phyloP scores from a whole-genome alignment of 225 moss, liverwort and hornwort genomes.

The Sphagnum contortum region DNA sequence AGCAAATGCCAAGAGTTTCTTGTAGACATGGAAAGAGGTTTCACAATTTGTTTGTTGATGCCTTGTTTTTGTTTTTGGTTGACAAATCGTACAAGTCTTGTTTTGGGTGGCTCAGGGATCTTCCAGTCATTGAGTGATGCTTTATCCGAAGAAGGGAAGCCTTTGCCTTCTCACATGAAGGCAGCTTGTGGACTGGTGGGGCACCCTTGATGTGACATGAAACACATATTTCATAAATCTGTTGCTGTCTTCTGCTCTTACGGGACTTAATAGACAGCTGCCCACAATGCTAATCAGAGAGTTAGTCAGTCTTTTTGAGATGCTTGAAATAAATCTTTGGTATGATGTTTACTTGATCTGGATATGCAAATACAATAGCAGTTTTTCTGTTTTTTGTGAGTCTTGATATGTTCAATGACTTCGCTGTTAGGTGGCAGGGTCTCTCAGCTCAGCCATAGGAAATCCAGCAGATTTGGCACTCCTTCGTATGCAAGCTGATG shows the following conservation, averaged over 20 bases:
- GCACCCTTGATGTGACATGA: background rate
- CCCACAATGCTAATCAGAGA: too few species aligned
- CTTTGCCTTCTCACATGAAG: constrained; percentile 38
- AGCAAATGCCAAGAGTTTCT: too few species aligned
- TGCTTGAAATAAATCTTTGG: background rate
- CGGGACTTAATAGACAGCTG: too few species aligned
- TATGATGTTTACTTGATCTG: background rate
- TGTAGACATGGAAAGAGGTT: too few species aligned
- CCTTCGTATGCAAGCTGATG: constrained; percentile 53
- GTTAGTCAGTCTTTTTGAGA: too few species aligned
- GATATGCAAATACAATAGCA: background rate
- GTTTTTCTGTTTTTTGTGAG: too few species aligned
- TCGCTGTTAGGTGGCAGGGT: constrained; percentile 27
- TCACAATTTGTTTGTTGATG: too few species aligned
- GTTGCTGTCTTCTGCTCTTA: too few species aligned
- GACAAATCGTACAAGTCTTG: too few species aligned
- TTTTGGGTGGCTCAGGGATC: constrained; percentile 16
- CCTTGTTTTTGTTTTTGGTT: too few species aligned
- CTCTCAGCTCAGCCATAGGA: constrained; percentile 34
- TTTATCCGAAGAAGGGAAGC: constrained; percentile 32
- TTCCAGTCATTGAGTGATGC: constrained; percentile 44
- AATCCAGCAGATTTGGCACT: constrained; percentile 49
- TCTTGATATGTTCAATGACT: too few species aligned
- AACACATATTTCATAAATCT: too few species aligned
- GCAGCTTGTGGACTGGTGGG: constrained; percentile 42